These are phyloP conservation scores for Cryptococcus neoformans DNA, from an alignment of 1,284 basidiomycete species.

Conservation along the genomic window DNA sequence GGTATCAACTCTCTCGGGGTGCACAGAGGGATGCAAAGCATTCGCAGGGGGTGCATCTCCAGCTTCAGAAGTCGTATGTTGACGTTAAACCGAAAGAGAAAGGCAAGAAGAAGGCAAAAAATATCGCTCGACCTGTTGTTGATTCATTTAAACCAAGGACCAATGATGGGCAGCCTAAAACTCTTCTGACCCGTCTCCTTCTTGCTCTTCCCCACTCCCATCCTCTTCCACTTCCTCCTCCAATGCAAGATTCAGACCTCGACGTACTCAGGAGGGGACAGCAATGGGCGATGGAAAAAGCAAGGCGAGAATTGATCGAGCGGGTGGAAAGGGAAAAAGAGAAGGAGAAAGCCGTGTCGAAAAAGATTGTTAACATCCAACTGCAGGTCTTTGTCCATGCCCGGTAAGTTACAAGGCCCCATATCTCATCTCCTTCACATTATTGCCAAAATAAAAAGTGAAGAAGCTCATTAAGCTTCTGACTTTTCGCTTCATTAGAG, in stretches of 20 bases:
- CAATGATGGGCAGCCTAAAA: too few relatives aligned
- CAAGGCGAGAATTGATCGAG: not conserved
- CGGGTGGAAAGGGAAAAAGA: conserved; percentile 8
- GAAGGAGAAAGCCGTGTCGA: not conserved
- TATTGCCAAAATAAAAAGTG: not conserved
- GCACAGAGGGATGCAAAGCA: conserved; percentile 34
- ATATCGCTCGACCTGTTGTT: too few relatives aligned
- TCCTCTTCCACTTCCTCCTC: too few relatives aligned
- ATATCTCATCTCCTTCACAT: not conserved
- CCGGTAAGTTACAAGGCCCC: conserved; percentile 13
- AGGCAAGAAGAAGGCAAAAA: too few relatives aligned
- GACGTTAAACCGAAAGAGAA: too few relatives aligned
- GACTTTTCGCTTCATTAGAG: conserved; percentile 8
- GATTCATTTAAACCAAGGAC: too few relatives aligned
- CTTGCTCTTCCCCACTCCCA: too few relatives aligned
- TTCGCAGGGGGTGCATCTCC: conserved; percentile 3
- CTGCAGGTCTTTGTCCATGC: conserved; percentile 38
- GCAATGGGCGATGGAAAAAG: not conserved
- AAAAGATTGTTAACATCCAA: conserved; percentile 25
- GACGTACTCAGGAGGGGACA: too few relatives aligned
- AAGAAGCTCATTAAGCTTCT: too few relatives aligned
- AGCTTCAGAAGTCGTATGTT: not conserved
- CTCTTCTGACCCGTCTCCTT: too few relatives aligned
- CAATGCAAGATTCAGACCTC: too few relatives aligned
- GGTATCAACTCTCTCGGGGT: conserved; percentile 29